These are phyloP conservation scores for Hygrophorus pudorinus DNA, from an alignment of 768 basidiomycete species.

Conservation along the genomic window DNA sequence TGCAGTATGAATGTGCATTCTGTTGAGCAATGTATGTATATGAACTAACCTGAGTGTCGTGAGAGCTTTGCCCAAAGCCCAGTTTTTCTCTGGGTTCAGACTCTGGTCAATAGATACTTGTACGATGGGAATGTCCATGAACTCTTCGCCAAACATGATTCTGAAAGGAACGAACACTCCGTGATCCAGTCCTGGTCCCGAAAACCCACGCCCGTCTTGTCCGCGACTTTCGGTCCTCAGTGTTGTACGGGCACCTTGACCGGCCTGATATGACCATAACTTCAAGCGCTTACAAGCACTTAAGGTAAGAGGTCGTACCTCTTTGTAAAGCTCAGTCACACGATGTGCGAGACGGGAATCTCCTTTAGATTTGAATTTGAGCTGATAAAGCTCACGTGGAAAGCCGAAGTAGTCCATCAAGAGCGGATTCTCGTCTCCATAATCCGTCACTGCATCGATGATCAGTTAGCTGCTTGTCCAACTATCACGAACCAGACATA, in stretches of 20 bases:
- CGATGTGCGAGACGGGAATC: conserved; percentile 46
- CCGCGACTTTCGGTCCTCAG: conserved; percentile 46
- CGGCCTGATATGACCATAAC: conserved; percentile 28
- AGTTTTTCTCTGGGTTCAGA: conserved; percentile 51
- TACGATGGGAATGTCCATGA: conserved; percentile 55
- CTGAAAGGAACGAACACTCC: conserved; percentile 76
- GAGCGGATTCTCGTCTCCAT: conserved; percentile 66
- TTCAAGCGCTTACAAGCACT: not conserved
- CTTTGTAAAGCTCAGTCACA: conserved; percentile 49
- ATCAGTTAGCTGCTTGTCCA: not conserved
- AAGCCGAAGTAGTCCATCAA: conserved; percentile 73
- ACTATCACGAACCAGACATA: conserved; percentile 15
- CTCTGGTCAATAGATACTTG: conserved; percentile 58
- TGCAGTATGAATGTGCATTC: conserved; percentile 15
- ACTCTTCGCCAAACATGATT: conserved; percentile 65
- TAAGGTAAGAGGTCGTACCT: conserved; percentile 22
- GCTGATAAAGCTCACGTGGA: conserved; percentile 41
- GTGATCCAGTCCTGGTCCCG: conserved; percentile 62
- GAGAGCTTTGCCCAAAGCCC: conserved; percentile 55
- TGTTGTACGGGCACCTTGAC: conserved; percentile 40
- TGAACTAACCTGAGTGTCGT: conserved; percentile 39
- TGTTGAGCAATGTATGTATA: conserved; percentile 3
- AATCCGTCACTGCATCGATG: conserved; percentile 53
- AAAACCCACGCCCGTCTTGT: conserved; percentile 53
- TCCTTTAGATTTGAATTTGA: conserved; percentile 62